A percentile compares a stretch with the other conserved stretches of the same genome.
Evolutionary conservation across 1,284 basidiomycete genomes (phyloP).

Genomic region (Inonotus hispidus): DNA sequence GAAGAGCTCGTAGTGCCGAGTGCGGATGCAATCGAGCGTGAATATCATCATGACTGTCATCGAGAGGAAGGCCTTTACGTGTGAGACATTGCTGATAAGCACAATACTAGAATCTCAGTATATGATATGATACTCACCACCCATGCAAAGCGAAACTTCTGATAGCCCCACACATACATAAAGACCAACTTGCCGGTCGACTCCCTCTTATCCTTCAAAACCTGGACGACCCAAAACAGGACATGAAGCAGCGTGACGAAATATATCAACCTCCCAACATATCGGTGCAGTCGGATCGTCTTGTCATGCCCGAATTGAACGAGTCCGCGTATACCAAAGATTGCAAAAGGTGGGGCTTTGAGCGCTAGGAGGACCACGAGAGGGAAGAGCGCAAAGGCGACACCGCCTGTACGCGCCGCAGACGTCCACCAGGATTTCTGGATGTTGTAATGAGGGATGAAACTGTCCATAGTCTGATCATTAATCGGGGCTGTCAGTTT

Average conservation of each 20-base stretch:
- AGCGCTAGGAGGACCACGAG: constrained; percentile 74
- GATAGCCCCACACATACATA: constrained; percentile 58
- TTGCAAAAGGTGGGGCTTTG: constrained; percentile 77
- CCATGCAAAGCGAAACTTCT: constrained; percentile 72
- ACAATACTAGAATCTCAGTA: neutral
- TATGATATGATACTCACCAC: constrained; percentile 42
- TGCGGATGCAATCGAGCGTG: constrained; percentile 61
- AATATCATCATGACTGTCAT: constrained; percentile 64
- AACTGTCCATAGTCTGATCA: constrained; percentile 21
- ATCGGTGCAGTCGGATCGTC: constrained; percentile 66
- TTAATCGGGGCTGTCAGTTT: constrained; percentile 23
- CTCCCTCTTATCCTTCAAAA: constrained; percentile 46
- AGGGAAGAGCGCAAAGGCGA: constrained; percentile 76
- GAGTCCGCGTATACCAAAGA: constrained; percentile 68
- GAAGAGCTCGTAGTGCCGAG: constrained; percentile 71
- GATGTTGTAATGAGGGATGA: constrained; percentile 56
- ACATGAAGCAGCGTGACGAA: constrained; percentile 65
- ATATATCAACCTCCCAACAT: constrained; percentile 73
- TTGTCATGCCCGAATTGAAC: constrained; percentile 76
- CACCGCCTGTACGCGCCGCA: constrained; percentile 67
- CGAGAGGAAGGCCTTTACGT: constrained; percentile 57
- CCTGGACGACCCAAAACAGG: constrained; percentile 71
- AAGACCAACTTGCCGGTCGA: constrained; percentile 53
- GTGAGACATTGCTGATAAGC: neutral
- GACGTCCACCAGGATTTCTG: constrained; percentile 75